A percentile compares a stretch with the other conserved stretches of the same genome.
Evolutionary conservation across 2,329 filamentous ascomycete genomes (phyloP).

Genomic region (Alternaria sp.): DNA sequence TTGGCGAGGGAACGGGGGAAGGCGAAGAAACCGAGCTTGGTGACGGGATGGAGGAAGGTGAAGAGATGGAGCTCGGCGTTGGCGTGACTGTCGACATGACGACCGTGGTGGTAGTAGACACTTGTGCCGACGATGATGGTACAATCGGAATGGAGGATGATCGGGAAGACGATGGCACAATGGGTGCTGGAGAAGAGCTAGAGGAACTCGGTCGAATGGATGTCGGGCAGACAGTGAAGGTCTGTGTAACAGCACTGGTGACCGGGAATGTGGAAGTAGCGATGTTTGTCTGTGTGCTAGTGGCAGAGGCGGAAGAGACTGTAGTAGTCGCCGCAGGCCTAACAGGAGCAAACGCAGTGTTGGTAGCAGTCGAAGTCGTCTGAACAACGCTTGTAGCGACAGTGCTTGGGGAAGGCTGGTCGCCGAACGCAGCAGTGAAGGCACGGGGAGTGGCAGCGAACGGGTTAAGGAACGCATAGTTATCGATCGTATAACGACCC

Average conservation of each 20-base stretch:
- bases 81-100: neutral
- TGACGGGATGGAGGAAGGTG: neutral
- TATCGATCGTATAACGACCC: constrained; percentile 13
- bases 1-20: neutral
- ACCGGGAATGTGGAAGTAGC: neutral
- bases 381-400: neutral
- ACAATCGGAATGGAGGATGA: neutral
- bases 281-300: neutral
- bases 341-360: neutral
- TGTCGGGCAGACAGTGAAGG: constrained; percentile 4
- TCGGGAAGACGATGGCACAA: neutral
- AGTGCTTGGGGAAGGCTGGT: neutral
- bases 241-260: neutral
- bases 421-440: constrained; percentile 12
- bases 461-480: neutral
- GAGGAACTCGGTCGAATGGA: neutral
- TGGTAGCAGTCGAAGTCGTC: neutral
- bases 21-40: neutral
- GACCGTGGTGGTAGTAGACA: neutral
- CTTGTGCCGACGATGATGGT: neutral
- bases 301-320: neutral
- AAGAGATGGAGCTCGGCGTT: neutral
- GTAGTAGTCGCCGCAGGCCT: neutral
- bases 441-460: neutral
- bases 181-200: neutral